A percentile compares a stretch with the other conserved stretches of the same genome.
Conservation (phyloP, 1,284 basidiomycete genomes). For the Coniferiporia weirii region DNA sequence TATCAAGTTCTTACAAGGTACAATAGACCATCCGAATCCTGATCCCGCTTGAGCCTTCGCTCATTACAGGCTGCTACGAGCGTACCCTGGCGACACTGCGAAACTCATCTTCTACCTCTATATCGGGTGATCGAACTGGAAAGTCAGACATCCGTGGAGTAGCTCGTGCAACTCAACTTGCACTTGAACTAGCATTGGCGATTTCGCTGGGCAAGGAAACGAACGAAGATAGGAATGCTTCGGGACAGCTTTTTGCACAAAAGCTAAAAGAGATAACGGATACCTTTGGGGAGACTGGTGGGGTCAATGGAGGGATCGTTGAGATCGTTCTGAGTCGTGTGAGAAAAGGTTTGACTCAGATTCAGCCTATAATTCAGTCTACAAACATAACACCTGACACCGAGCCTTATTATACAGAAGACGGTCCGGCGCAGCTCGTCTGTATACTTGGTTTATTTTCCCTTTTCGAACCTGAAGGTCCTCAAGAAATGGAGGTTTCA, state of each 20-base stretch:
- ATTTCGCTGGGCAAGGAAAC: neutral
- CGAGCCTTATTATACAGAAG: neutral
- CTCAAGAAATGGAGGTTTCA: neutral
- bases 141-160: neutral
- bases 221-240: neutral
- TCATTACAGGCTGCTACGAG: conserved; percentile 8
- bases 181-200: conserved; percentile 7
- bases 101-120: neutral
- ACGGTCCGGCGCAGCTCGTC: neutral
- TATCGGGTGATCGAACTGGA: neutral
- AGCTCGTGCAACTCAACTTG: neutral
- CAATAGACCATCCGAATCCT: conserved; percentile 6
- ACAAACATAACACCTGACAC: neutral
- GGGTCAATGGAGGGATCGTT: neutral
- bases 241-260: neutral
- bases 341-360: neutral
- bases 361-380: neutral
- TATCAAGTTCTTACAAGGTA: neutral
- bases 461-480: neutral
- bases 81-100: conserved; percentile 6
- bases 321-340: conserved; percentile 1
- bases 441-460: conserved; percentile 2
- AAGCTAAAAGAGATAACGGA: conserved; percentile 4
- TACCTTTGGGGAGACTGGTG: neutral
- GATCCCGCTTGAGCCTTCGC: conserved; percentile 3